Base-by-base conservation (phyloP, 208 protist genomes). In the Angomonas ambiguus region DNA sequence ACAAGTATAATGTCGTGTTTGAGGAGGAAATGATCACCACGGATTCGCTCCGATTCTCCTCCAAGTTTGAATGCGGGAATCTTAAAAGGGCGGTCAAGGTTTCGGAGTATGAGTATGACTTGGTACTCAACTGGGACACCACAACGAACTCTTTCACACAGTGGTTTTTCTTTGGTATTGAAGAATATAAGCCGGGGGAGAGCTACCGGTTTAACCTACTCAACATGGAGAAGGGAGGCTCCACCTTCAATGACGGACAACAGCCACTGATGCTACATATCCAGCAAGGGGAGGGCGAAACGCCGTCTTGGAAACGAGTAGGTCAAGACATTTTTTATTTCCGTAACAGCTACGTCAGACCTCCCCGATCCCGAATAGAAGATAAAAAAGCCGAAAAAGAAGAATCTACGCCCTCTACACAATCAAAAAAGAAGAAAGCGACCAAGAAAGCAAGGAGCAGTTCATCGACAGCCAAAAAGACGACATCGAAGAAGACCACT, bases 91-190 rank as follows among this genome's bases (percentile, higher is more conserved):
- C 91, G 2, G 71, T 98, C 33, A 87, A 86, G 51, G 82, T 98
- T 49, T 71, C 76, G 16, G 77, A 76, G 28, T 60, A 65, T 27
- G 97, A 98, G 79, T 99, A 98, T 82, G 94, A 98, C 72, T 76
- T 99, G 11, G 76, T 98, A 10, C 76, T 99, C 5, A 74, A 71
- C 20, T 82, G 88, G 56, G 98, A 99, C 81, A 93, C 96, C 6
- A 92, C 97, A 41, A 98, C 96, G 8, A 88, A 85, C 58, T 91
- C 88, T 28, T 97, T 97, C 81, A 96, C 95, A 38, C 98, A 99
- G 83, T 99, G 98, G 98, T 99, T 97, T 69, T 98, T 87, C 82
- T 99, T 99, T 65, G 69, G 71, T 33, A 69, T 99, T 2, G 58
- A 65, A 22, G 63, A 84, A 53, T 91, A 87, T 51, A 57, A 33